phyloP scores from a whole-genome alignment of 2,329 filamentous ascomycete species.

The Colletotrichum shisoi region DNA sequence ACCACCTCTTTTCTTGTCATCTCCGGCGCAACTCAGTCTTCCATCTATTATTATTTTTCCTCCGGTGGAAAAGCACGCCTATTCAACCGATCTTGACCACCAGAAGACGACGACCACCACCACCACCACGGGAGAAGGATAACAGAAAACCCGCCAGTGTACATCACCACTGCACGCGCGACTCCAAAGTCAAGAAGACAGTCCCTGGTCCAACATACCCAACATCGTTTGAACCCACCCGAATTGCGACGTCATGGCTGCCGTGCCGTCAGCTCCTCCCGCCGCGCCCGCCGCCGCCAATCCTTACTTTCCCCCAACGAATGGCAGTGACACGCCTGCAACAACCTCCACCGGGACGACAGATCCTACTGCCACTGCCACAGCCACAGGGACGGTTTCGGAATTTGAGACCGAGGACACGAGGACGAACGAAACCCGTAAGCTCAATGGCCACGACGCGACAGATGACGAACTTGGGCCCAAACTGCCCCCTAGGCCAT shows the following conservation, averaged over 20 bases:
- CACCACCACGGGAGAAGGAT: too few species aligned
- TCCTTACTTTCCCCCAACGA: slow-evolving; percentile 15
- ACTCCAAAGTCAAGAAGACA: not conserved
- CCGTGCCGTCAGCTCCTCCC: slow-evolving; percentile 31
- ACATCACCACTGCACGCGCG: slow-evolving; percentile 2
- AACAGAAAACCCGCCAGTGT: not conserved
- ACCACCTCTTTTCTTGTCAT: slow-evolving; percentile 20
- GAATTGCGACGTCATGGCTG: slow-evolving; percentile 35
- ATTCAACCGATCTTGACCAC: slow-evolving; percentile 4
- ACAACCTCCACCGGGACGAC: slow-evolving; percentile 15
- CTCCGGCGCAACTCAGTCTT: not conserved
- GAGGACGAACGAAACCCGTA: not conserved
- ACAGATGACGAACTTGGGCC: slow-evolving; percentile 9
- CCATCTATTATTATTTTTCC: not conserved
- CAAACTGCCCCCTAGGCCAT: slow-evolving; percentile 2
- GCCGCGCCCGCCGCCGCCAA: slow-evolving; percentile 20
- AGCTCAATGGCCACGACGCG: slow-evolving; percentile 22
- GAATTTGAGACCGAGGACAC: not conserved
- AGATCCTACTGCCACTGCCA: not conserved
- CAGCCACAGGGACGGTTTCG: slow-evolving; percentile 1
- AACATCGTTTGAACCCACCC: slow-evolving; percentile 21
- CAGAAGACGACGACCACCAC: not conserved
- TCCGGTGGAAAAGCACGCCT: not conserved
- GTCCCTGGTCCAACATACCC: not conserved
- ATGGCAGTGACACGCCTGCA: slow-evolving; percentile 26